These are phyloP conservation scores for Paraphaeosphaeria minitans DNA, from an alignment of 2,329 filamentous ascomycete species.

Conservation along the genomic window DNA sequence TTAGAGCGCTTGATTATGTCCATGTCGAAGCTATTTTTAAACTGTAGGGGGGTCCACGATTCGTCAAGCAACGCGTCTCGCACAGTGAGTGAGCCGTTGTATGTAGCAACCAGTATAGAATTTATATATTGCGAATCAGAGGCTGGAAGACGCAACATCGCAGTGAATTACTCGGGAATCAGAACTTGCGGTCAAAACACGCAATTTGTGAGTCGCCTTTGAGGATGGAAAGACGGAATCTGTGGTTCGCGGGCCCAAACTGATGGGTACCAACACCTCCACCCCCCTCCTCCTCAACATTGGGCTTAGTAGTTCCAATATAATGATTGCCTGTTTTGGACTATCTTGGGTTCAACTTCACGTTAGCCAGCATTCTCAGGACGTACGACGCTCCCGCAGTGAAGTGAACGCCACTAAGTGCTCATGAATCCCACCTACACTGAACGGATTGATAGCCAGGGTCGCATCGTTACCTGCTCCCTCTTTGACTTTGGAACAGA, in stretches of 20 bases:
- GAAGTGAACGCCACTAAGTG: neutral
- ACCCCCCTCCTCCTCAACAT: neutral
- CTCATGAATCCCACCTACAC: neutral
- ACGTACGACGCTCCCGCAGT: neutral
- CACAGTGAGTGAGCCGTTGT: neutral
- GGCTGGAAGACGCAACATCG: no score
- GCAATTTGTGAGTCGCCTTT: neutral
- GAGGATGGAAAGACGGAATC: neutral
- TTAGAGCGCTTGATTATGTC: no score
- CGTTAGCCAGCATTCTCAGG: neutral
- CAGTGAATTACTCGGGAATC: no score
- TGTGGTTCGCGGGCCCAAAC: neutral
- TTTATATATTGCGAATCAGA: no score
- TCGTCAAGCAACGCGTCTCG: neutral
- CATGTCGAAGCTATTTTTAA: neutral
- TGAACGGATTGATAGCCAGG: neutral
- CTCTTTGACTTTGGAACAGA: neutral
- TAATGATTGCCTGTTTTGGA: no score
- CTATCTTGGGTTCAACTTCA: neutral
- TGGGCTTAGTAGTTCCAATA: neutral
- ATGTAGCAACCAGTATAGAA: no score
- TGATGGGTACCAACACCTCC: neutral
- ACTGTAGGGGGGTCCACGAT: neutral
- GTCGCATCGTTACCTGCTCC: neutral
- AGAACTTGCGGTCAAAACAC: neutral